Base-by-base conservation (phyloP, 2,329 filamentous ascomycete species). In the Pseudogymnoascus sp. region DNA sequence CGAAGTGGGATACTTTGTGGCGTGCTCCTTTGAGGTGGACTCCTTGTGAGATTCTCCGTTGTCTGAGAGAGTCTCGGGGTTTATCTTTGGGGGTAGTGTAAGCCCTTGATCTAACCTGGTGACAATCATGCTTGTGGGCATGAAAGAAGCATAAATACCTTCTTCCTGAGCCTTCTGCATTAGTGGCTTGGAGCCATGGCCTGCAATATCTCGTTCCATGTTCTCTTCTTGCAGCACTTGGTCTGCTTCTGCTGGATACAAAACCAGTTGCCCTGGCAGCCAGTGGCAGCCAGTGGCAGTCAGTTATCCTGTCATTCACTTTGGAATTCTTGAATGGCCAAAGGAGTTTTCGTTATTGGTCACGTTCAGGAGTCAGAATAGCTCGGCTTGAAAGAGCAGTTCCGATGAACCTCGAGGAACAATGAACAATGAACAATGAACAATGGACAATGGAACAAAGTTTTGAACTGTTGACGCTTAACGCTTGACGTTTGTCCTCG, bases 131-230 rank as follows among this genome's bases (percentile, higher is more conserved):
- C 59, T 11, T 42, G 46, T 60, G 46, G 18, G 46, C 53, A 42
- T 34, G 59, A 65, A 62, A 67, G 67, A 68, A 69, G 68, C 66
- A 68, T 69, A 67, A 67, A 64, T 69, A 69, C 66, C 67, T 70
- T 69, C 68, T 69, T 65, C 63, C 53, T 60, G 65, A 36, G 49
- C 25, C 49, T 56, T 36, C 5, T 18, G 49, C 28, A 34, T 56
- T 28, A 56, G n/a, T 56, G 28, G 49, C 49, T 14, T 56, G n/a
- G 28, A 56, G 28, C 49, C 49, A 36, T 36, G 28, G 14, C 49
- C 49, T n/a, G 49, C 49, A 56, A 56, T 56, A 56, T 56, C 8
- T 34, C 8, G 3, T n/a, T 21, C 28, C 49, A 56, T 56, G 5
- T 56, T 56, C 49, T 36, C 28, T 18, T 56, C 28, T 56, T 56